phyloP scores from a whole-genome alignment of 768 basidiomycete genomes.

The Wakefieldia striispora region DNA sequence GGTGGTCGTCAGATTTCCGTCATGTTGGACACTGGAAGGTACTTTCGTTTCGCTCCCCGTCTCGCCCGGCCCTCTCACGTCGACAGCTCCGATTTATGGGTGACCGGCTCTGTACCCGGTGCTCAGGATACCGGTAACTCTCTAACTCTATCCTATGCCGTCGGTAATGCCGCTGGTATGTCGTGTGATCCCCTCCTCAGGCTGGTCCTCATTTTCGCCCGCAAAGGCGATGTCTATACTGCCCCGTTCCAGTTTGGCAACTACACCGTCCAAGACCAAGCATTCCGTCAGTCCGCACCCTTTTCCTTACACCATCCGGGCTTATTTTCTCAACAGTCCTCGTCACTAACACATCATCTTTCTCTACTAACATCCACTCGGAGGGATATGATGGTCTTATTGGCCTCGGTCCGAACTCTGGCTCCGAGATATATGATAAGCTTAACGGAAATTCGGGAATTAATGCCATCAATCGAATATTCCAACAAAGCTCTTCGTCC shows the following conservation, averaged over 20 bases:
- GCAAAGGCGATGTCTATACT: constrained; percentile 53
- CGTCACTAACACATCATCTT: constrained; percentile 59
- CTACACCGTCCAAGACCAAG: constrained; percentile 60
- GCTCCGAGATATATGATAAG: constrained; percentile 60
- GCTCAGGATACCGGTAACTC: constrained; percentile 56
- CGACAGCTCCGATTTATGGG: constrained; percentile 75
- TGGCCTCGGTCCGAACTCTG: constrained; percentile 76
- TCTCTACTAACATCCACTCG: constrained; percentile 56
- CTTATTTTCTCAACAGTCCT: constrained; percentile 43
- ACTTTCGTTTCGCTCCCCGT: not conserved
- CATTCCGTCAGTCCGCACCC: constrained; percentile 50
- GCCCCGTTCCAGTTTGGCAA: constrained; percentile 53
- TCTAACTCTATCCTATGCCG: constrained; percentile 61
- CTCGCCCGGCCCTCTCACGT: constrained; percentile 2
- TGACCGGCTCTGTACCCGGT: constrained; percentile 46
- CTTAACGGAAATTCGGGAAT: constrained; percentile 50
- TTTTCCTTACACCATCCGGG: not conserved
- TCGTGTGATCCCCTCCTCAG: not conserved
- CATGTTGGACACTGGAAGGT: constrained; percentile 80
- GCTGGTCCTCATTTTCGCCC: not conserved
- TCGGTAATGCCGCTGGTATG: constrained; percentile 62
- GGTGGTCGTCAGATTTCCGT: constrained; percentile 57
- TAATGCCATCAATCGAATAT: constrained; percentile 63
- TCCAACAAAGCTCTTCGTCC: constrained; percentile 52
- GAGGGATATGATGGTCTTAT: constrained; percentile 72